Evolutionary conservation across 2,329 filamentous ascomycete species (phyloP).

Genomic region (Penicillium sp.): DNA sequence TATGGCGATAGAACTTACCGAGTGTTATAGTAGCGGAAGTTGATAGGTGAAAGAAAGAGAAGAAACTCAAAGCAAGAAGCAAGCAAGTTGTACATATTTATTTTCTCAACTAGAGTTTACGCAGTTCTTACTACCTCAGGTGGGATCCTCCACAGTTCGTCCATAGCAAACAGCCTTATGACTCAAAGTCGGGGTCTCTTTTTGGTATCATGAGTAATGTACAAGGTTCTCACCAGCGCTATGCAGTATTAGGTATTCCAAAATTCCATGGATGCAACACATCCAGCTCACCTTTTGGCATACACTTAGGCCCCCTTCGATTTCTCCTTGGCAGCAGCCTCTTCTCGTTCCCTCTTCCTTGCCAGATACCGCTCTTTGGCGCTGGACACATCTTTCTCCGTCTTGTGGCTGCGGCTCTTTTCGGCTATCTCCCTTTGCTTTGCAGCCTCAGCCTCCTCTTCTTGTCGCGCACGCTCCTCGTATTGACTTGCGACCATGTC

Average conservation of each 20-base stretch:
- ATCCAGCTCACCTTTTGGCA: neutral
- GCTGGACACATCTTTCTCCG: constrained; percentile 55
- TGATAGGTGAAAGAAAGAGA: neutral
- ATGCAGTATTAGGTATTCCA: constrained; percentile 1
- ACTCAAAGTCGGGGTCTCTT: neutral
- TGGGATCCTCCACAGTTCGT: neutral
- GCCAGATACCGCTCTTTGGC: constrained; percentile 62
- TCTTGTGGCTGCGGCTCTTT: constrained; percentile 58
- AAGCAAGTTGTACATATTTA: neutral
- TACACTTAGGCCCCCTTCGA: constrained; percentile 2
- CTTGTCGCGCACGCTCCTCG: constrained; percentile 54
- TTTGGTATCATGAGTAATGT: constrained; percentile 3
- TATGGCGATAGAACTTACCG: neutral
- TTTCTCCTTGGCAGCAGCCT: constrained; percentile 33
- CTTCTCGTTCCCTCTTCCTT: constrained; percentile 54
- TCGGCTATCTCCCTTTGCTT: constrained; percentile 53
- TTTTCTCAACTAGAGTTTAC: neutral
- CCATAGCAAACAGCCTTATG: neutral
- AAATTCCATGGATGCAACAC: neutral
- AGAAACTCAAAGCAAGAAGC: neutral
- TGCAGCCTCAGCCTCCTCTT: constrained; percentile 57
- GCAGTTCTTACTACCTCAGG: neutral
- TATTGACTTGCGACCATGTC: constrained; percentile 60
- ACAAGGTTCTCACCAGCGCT: constrained; percentile 2
- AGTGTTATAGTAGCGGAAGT: neutral